Base-by-base conservation (phyloP, 2,329 filamentous ascomycete genomes). In the Monosporascus sp. region DNA sequence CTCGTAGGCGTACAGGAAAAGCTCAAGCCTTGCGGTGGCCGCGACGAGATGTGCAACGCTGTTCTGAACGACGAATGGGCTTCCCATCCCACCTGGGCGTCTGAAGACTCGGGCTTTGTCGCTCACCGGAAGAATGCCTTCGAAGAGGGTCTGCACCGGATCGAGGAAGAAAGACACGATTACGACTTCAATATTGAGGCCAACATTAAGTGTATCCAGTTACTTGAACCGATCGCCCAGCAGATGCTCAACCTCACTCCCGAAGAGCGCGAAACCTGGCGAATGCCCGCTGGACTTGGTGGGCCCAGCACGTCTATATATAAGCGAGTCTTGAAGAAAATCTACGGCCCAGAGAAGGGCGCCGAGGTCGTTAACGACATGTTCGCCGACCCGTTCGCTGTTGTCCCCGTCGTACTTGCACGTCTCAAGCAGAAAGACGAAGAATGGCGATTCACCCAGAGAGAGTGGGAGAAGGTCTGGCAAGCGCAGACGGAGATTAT, bases 391-490 rank as follows among this genome's bases (percentile, higher is more conserved):
- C 94, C 94, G 0, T 92, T 89, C 64, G 85, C 86, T 39, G 92
- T 97, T 3, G 84, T 99, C 2, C 94, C 94, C 0, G 85, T 97
- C 38, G 82, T 99, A 27, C 77, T 99, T 55, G 87, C 89, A 49
- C 84, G 94, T 14, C 80, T 99, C 62, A 97, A 97, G 74, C 90
- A 95, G 64, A 97, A 97, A 69, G 87, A 95, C 45, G 94, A 99
- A 70, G 92, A 97, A 65, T 99, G 94, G 94, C 90, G 96, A 59
- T 92, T 95, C 61, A 93, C 90, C 6, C 92, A 89, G 77, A 90
- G 94, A 35, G 95, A 99, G 68, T 99, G 94, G 94, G 92, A 97
- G 70, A 97, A 97, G 72, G 91, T 99, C 7, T 99, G 94, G 94
- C 90, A 94, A 58, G 87, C 90, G 48, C 94, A 97, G 73, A 97